These are phyloP conservation scores for Aureobasidium vineae DNA, from an alignment of 2,329 filamentous ascomycete species.

Conservation along the genomic window DNA sequence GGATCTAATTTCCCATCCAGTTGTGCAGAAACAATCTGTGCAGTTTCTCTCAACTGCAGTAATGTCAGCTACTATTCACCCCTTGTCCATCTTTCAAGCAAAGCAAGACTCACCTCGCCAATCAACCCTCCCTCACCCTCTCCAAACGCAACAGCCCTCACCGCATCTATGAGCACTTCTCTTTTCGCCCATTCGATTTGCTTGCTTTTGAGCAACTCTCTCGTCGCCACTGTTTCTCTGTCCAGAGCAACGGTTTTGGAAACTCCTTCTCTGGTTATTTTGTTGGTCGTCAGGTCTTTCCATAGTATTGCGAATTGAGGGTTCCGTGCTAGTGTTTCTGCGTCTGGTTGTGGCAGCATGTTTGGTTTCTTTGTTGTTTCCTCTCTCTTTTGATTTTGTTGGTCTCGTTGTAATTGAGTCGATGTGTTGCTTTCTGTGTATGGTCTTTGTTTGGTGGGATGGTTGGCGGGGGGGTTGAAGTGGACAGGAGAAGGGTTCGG, in stretches of 20 bases:
- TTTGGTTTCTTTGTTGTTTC: neutral
- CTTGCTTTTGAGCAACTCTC: conserved; percentile 37
- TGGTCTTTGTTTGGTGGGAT: neutral
- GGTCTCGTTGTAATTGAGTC: neutral
- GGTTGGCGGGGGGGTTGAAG: neutral
- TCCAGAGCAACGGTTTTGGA: conserved; percentile 37
- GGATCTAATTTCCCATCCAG: conserved; percentile 40
- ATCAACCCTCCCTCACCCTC: conserved; percentile 39
- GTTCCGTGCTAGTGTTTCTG: conserved; percentile 41
- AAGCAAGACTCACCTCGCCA: conserved; percentile 38
- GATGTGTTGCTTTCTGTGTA: neutral
- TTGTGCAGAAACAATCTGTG: conserved; percentile 44
- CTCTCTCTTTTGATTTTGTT: neutral
- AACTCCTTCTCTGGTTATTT: conserved; percentile 47
- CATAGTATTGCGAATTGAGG: conserved; percentile 49
- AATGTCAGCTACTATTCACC: neutral
- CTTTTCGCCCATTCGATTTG: neutral
- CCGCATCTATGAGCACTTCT: conserved; percentile 27
- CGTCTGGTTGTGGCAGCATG: conserved; percentile 46
- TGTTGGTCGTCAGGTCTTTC: conserved; percentile 45
- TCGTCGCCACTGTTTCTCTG: conserved; percentile 40
- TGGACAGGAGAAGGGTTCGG: neutral
- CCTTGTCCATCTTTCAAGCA: neutral
- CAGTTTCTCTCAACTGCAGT: conserved; percentile 42
- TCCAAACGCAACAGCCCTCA: conserved; percentile 39